These are phyloP conservation scores for Amylocarpus encephaloides DNA, from an alignment of 2,329 filamentous ascomycete genomes.

Conservation along the genomic window DNA sequence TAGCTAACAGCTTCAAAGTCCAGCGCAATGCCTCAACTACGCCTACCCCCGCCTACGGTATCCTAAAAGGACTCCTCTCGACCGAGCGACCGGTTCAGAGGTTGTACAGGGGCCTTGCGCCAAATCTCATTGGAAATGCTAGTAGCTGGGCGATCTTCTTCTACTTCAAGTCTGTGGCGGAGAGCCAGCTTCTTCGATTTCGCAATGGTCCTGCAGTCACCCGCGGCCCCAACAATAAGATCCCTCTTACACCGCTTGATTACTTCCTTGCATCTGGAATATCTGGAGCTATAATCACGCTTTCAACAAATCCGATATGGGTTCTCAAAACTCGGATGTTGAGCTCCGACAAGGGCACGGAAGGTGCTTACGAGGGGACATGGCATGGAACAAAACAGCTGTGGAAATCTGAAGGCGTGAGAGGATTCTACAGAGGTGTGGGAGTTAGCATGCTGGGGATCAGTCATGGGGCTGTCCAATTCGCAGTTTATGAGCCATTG, in stretches of 20 bases:
- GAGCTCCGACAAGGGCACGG: slow-evolving; percentile 66
- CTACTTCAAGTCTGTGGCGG: slow-evolving; percentile 58
- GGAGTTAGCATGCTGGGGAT: slow-evolving; percentile 79
- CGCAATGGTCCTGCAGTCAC: slow-evolving; percentile 16
- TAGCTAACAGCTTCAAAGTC: slow-evolving; percentile 35
- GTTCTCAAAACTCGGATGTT: slow-evolving; percentile 98
- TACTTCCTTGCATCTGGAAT: slow-evolving; percentile 75
- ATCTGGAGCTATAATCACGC: slow-evolving; percentile 66
- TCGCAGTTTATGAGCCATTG: slow-evolving; percentile 81
- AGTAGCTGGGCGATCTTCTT: slow-evolving; percentile 92
- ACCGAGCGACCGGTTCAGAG: slow-evolving; percentile 56
- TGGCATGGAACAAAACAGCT: slow-evolving; percentile 62
- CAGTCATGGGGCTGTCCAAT: slow-evolving; percentile 88
- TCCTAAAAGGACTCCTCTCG: slow-evolving; percentile 39
- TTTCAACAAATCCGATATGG: slow-evolving; percentile 93
- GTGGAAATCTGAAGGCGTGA: slow-evolving; percentile 61
- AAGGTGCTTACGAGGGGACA: slow-evolving; percentile 78
- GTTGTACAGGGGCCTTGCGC: slow-evolving; percentile 82
- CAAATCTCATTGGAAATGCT: slow-evolving; percentile 87
- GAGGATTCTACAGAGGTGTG: slow-evolving; percentile 83
- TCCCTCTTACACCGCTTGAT: slow-evolving; percentile 41
- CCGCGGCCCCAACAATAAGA: neutral
- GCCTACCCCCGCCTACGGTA: slow-evolving; percentile 43
- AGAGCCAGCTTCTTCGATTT: slow-evolving; percentile 34
- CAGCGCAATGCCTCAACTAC: slow-evolving; percentile 41